Evolutionary conservation across 2,329 filamentous ascomycete genomes (phyloP), one percentile per base, ranked within the genome.

Genomic region (Botryotinia narcissicola): DNA sequence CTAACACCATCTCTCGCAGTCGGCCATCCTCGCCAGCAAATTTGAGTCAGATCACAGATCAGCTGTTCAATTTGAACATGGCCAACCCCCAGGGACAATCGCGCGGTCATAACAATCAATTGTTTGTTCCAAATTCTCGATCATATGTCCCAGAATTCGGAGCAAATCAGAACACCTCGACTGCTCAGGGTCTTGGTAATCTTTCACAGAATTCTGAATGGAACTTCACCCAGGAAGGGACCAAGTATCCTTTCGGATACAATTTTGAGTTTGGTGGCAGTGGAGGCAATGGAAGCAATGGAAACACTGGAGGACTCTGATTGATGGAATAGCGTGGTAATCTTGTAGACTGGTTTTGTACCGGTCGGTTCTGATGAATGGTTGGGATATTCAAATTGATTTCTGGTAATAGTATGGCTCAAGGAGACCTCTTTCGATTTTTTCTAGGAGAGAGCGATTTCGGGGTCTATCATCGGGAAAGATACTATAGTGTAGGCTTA

Each of bases 1-100:
- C 71, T 12, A 72, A 69, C 18, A 72, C 68, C 68, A 60, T 70
- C 32, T 70, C 68, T 32, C 68, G 68, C 40, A 70, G 68, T 10
- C 60, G 68, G n/a, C 66, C 66, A 61, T 70, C 68, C 42, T 60
- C 68, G 22, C 57, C 68, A 37, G 51, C 68, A 63, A 67, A 67
- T n/a, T 57, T 37, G n/a, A 69, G 37, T 32, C 70, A 54, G 16
- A 64, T 54, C 29, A 48, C 29, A 57, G 70, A 72, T 29, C 70
- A 51, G 25, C 42, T 69, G 16, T 37, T n/a, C 10, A 42, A 18
- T 20, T 32, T 69, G n/a, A 69, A 57, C 25, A 42, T 69, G 35
- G 16, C 32, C 22, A 57, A 57, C 16, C 1, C 18, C 37, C 66
- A 69, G 14, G 48, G 44, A 59, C 48, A 37, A 35, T 42, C 18